A percentile compares a stretch with the other conserved stretches of the same genome.
These are phyloP conservation scores for Erucastrum elatum DNA, from an alignment of 345 rosid genomes.

Conservation along the genomic window DNA sequence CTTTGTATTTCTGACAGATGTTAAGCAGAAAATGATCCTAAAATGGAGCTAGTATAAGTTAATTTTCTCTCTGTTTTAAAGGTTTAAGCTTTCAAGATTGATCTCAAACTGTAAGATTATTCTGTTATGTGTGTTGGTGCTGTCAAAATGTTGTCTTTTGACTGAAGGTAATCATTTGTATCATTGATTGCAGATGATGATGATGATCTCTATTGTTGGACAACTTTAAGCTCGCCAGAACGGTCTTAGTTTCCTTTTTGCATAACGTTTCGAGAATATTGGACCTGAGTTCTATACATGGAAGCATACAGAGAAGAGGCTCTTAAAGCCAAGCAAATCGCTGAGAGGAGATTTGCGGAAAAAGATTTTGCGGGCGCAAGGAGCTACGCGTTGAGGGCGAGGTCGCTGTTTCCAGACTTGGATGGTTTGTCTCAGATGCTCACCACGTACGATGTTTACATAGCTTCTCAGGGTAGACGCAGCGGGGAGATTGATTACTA, in stretches of 20 bases:
- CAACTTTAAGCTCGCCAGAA: slow-evolving; percentile 33
- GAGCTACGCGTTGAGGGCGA: slow-evolving; percentile 83
- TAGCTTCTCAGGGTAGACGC: slow-evolving; percentile 67
- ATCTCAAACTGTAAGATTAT: background rate
- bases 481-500: slow-evolving; percentile 78
- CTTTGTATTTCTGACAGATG: background rate
- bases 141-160: slow-evolving; percentile 1
- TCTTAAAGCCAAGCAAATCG: slow-evolving; percentile 73
- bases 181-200: slow-evolving; percentile 23
- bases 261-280: slow-evolving; percentile 23
- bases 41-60: background rate
- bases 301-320: slow-evolving; percentile 79
- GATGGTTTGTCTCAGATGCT: slow-evolving; percentile 96
- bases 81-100: slow-evolving; percentile 1
- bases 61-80: background rate
- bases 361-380: slow-evolving; percentile 80
- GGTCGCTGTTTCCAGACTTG: slow-evolving; percentile 65
- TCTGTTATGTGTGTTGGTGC: background rate
- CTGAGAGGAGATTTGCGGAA: slow-evolving; percentile 81
- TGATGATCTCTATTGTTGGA: slow-evolving; percentile 22
- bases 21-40: background rate
- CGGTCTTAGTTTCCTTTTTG: slow-evolving; percentile 39
- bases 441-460: slow-evolving; percentile 81
- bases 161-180: background rate
- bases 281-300: slow-evolving; percentile 47